Base-by-base conservation (phyloP, 768 basidiomycete genomes). In the Russula brevipes region DNA sequence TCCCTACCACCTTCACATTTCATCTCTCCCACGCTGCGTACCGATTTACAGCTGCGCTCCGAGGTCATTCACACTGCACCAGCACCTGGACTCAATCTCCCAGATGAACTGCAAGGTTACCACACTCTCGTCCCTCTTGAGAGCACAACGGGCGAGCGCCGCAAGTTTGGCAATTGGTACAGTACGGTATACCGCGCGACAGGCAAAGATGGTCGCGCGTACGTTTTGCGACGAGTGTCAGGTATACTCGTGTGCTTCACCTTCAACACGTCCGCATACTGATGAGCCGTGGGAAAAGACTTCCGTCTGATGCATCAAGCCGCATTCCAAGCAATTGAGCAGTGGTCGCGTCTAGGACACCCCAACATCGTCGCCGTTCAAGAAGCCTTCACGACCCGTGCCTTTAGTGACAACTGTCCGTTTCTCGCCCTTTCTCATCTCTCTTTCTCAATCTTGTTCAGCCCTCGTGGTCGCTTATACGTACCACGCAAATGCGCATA, bases 341-440 rank as follows among this genome's bases (percentile, higher is more conserved):
- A 84, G 16, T 99, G 97, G 97, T 84, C 85, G 1, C 79, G 82
- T 49, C 78, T 98, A 60, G 82, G 79, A 17, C 96, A 98, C 75
- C 94, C 97, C 0, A 87, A 83, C 66, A 87, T 99, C 63, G 85
- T 96, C 16, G 74, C 83, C 9, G 77, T 98, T 24, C 82, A 84
- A 54, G 97, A 98, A 72, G 97, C 96, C 0, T 98, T 99, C 77
- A 98, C 97, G 0, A 96, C 96, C 0, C 82, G 87, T 35, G 85
- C 90, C 0, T 99, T 99, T 73, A 85, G 86, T 59, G 97, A 98
- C 72, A 88, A 87, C 68, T 98, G 95, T 96, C 70, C 55, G 88
- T 78, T 14, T 52, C 45, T 62, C 54, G 9, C 35, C 54, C n/a
- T 41, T n/a, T 58, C 61, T 69, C 49, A 66, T 65, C 8, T 56